Evolutionary conservation across 1,284 basidiomycete genomes (phyloP).

Genomic region (Fomitiporia mediterranea): DNA sequence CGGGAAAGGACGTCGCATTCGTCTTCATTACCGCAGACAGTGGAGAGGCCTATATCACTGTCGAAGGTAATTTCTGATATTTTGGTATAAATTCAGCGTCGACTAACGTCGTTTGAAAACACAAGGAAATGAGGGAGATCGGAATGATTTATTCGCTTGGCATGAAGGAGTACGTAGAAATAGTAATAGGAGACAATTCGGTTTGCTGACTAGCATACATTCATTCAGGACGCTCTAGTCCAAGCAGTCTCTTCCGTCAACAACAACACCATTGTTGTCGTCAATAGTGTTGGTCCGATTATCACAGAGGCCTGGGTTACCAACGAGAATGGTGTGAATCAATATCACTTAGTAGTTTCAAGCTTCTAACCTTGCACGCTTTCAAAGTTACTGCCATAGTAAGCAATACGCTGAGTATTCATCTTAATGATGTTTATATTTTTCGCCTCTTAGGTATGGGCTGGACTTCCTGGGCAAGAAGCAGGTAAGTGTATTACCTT

Average conservation of each 20-base stretch:
- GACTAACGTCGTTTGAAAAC: background rate
- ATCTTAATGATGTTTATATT: background rate
- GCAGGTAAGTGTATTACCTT: conserved; percentile 53
- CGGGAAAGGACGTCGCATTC: conserved; percentile 51
- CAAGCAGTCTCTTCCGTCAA: conserved; percentile 46
- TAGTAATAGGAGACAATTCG: conserved; percentile 24
- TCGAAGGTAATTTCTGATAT: conserved; percentile 36
- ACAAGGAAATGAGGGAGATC: conserved; percentile 55
- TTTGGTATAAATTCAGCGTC: background rate
- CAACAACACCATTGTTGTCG: conserved; percentile 69
- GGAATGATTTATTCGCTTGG: conserved; percentile 73
- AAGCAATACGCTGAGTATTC: background rate
- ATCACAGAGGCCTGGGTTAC: conserved; percentile 66
- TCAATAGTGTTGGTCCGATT: conserved; percentile 70
- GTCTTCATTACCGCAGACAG: conserved; percentile 60
- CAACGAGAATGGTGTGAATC: conserved; percentile 50
- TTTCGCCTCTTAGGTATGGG: conserved; percentile 38
- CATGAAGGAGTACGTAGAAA: conserved; percentile 38
- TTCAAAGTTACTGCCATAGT: conserved; percentile 19
- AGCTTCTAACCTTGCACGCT: background rate
- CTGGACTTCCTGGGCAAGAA: conserved; percentile 67
- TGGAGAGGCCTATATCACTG: conserved; percentile 47
- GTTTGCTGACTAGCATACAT: conserved; percentile 23
- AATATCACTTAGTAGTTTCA: background rate
- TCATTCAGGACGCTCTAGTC: conserved; percentile 49